Conservation (phyloP, 2,329 filamentous ascomycete species). For the Claviceps sp. region DNA sequence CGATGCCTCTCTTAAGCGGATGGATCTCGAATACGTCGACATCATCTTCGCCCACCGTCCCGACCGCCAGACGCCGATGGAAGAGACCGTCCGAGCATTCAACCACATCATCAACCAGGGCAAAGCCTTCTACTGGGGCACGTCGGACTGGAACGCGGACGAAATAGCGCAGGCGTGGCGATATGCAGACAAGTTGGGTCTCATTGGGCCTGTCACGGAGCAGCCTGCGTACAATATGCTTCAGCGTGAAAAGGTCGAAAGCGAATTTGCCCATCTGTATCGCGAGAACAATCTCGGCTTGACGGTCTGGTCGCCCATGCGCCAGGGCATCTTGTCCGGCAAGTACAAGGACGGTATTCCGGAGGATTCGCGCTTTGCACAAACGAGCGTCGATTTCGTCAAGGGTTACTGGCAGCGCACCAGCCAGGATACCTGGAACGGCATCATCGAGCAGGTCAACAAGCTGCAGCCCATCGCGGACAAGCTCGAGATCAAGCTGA, state of each 20-base stretch:
- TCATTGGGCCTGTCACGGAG: conserved; percentile 52
- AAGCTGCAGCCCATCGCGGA: conserved; percentile 50
- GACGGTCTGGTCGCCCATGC: conserved; percentile 49
- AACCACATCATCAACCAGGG: conserved; percentile 56
- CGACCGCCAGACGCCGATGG: conserved; percentile 54
- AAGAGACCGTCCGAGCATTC: conserved; percentile 57
- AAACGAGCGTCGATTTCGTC: conserved; percentile 42
- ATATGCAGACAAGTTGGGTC: conserved; percentile 43
- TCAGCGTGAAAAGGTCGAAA: conserved; percentile 47
- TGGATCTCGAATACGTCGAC: conserved; percentile 50
- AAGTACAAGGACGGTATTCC: conserved; percentile 55
- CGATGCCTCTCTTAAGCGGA: conserved; percentile 42
- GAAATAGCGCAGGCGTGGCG: conserved; percentile 52
- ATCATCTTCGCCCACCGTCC: conserved; percentile 57
- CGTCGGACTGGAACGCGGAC: conserved; percentile 52
- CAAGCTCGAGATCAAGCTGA: conserved; percentile 44
- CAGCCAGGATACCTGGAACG: conserved; percentile 39
- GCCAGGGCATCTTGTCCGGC: conserved; percentile 45
- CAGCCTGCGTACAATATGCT: conserved; percentile 57
- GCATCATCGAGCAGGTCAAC: conserved; percentile 44
- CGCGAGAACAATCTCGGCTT: conserved; percentile 45
- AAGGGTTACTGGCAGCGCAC: conserved; percentile 37
- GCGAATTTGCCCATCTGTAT: conserved; percentile 47
- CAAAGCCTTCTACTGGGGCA: conserved; percentile 60
- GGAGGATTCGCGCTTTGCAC: conserved; percentile 42